Evolutionary conservation across 495 filamentous ascomycete genomes (phyloP).

Genomic region (Parathielavia hyrcaniae): DNA sequence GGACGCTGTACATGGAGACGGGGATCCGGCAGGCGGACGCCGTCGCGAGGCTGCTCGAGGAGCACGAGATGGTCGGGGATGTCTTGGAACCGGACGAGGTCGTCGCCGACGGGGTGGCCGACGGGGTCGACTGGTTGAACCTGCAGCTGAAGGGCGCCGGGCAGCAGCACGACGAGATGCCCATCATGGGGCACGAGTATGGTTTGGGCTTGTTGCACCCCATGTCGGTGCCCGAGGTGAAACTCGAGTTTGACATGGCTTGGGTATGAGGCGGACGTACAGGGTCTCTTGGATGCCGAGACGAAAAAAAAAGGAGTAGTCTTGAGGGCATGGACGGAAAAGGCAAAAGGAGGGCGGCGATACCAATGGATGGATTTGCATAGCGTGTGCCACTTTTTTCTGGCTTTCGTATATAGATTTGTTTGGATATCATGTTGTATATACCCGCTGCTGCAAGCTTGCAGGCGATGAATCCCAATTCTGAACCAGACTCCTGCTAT

Average conservation of each 20-base stretch:
- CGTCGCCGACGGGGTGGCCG: not conserved
- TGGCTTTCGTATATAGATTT: not conserved
- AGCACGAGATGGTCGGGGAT: slow-evolving; percentile 18
- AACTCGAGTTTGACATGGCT: slow-evolving; percentile 9
- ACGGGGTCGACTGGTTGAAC: slow-evolving; percentile 12
- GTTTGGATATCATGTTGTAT: not conserved
- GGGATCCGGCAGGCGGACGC: slow-evolving; percentile 33
- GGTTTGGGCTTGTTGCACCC: slow-evolving; percentile 15
- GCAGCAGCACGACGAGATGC: slow-evolving; percentile 2
- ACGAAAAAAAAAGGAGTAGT: not conserved
- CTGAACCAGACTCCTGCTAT: not conserved
- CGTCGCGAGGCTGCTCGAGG: slow-evolving; percentile 30
- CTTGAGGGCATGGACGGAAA: not conserved
- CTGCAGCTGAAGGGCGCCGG: not conserved
- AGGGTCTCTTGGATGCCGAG: not conserved
- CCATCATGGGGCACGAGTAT: not conserved
- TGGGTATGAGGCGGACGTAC: slow-evolving; percentile 3
- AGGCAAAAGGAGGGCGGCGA: not conserved
- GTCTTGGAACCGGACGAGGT: not conserved
- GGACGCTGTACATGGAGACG: slow-evolving; percentile 33
- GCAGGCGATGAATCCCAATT: not conserved
- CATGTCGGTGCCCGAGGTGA: not conserved
- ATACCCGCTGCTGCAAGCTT: slow-evolving; percentile 3
- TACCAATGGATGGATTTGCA: not conserved
- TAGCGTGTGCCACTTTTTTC: not conserved